Base-by-base conservation (phyloP, 306 rosid species). In the Sicyos baderoa region DNA sequence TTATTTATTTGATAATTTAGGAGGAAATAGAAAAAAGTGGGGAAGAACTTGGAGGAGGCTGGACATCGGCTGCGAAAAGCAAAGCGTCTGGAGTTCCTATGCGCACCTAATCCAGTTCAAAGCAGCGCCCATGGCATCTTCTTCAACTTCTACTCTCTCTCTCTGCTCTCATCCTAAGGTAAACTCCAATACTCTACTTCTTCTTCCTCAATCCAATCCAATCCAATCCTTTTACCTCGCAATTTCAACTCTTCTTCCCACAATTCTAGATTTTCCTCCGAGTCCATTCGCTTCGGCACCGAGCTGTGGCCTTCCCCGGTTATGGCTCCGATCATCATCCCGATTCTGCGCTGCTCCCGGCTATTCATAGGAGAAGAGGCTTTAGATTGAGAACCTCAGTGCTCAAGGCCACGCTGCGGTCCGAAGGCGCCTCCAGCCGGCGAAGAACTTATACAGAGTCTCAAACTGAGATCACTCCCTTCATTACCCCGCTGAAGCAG, bases 371-470 rank as follows among this genome's bases (percentile, higher is more conserved):
- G 79, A 68, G 84, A 68, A 29, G 76, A 77, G 35, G 35, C 35
- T 29, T 29, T 3, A 29, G 35, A 29, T 29, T 29, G 35, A 29
- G 35, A 29, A 68, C 59, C 59, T 79, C 82, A 32, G 84, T 61
- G 21, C 85, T 85, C 15, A 88, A 76, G 74, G 91, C 87, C 23
- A 61, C 82, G 67, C 80, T 85, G 19, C 70, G 83, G 23, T 81
- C 80, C 1, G 83, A 64, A 13, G 84, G 86, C 22, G 73, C 79
- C 67, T 70, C 87, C 3, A 71, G 86, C 62, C 86, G 88, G 75
- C 86, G 96, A 44, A 85, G 94, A 81, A 91, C 86, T 45, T 88
- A 88, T 51, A 83, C 87, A 58, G 80, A 88, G 81, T 81, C 96
- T 74, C 97, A 86, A 82, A 70, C 76, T 59, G 74, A 42, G 56